Percentiles rank a stretch among this genome's conserved stretches.
Evolutionary conservation across 306 rosid species (phyloP).

Genomic region (Prunus kanzakura): DNA sequence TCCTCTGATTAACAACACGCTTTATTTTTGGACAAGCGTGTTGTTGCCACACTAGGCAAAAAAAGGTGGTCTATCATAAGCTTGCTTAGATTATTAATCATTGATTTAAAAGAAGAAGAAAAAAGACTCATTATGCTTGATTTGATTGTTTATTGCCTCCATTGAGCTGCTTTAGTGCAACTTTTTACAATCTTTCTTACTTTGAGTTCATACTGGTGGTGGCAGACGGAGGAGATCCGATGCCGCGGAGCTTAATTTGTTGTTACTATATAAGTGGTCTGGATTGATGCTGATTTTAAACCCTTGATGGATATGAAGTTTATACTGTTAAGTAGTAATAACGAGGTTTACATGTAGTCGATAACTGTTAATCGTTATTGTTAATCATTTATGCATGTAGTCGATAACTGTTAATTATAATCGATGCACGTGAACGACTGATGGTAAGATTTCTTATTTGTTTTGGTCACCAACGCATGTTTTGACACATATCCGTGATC

Average conservation of each 20-base stretch:
- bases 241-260: too few relatives aligned
- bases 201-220: conserved; percentile 36
- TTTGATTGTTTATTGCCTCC: conserved; percentile 41
- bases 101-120: not conserved
- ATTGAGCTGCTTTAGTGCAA: conserved; percentile 18
- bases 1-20: conserved; percentile 16
- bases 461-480: not conserved
- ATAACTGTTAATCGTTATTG: too few relatives aligned
- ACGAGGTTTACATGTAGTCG: too few relatives aligned
- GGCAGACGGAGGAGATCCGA: not conserved
- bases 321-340: not conserved
- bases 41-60: conserved; percentile 33
- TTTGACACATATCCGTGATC: not conserved
- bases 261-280: too few relatives aligned
- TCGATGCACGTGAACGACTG: too few relatives aligned
- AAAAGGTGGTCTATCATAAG: conserved; percentile 14
- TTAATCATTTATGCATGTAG: too few relatives aligned
- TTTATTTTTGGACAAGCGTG: conserved; percentile 28
- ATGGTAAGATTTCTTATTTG: too few relatives aligned
- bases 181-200: conserved; percentile 14
- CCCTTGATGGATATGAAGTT: not conserved
- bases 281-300: not conserved
- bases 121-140: conserved; percentile 3
- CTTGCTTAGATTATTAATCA: conserved; percentile 24
- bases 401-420: too few relatives aligned